Percentiles rank a stretch among this genome's conserved stretches.
Conservation (phyloP, 1,284 basidiomycete genomes). For the Ceratobasidium sp. region DNA sequence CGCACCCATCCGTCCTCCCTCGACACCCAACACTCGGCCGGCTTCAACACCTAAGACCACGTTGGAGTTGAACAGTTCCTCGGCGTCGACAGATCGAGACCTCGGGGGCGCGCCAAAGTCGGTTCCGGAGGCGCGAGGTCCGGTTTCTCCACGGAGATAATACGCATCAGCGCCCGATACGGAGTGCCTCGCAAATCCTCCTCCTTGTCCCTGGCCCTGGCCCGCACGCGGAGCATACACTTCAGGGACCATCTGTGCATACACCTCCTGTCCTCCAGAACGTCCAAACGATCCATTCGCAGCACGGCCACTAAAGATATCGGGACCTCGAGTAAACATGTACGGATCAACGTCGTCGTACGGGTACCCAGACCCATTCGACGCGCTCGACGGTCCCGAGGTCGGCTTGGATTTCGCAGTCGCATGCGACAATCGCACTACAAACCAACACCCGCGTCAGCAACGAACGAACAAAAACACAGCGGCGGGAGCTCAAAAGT, state of each 20-base stretch:
- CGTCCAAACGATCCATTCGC: neutral
- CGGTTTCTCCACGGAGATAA: neutral
- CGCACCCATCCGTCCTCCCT: neutral
- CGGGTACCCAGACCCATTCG: slow-evolving; percentile 51
- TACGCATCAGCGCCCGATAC: slow-evolving; percentile 6
- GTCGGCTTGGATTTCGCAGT: slow-evolving; percentile 83
- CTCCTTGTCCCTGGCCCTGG: neutral
- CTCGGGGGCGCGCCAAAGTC: slow-evolving; percentile 9
- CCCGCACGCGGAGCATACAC: neutral
- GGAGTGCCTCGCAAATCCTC: neutral
- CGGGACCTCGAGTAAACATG: slow-evolving; percentile 15
- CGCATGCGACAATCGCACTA: slow-evolving; percentile 91
- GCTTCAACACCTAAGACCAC: slow-evolving; percentile 21
- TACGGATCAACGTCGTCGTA: slow-evolving; percentile 35
- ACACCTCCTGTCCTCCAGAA: slow-evolving; percentile 30
- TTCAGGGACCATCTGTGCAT: slow-evolving; percentile 11
- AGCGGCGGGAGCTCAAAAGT: too few relatives aligned
- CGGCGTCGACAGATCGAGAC: slow-evolving; percentile 38
- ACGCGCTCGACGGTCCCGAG: neutral
- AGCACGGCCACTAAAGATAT: neutral
- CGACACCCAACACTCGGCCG: slow-evolving; percentile 17
- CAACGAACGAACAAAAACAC: neutral
- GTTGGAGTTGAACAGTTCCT: slow-evolving; percentile 38
- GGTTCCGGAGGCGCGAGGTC: neutral
- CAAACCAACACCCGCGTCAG: slow-evolving; percentile 51